These are phyloP conservation scores for Spathaspora passalidarum DNA, from an alignment of 805 yeast species.

Conservation along the genomic window DNA sequence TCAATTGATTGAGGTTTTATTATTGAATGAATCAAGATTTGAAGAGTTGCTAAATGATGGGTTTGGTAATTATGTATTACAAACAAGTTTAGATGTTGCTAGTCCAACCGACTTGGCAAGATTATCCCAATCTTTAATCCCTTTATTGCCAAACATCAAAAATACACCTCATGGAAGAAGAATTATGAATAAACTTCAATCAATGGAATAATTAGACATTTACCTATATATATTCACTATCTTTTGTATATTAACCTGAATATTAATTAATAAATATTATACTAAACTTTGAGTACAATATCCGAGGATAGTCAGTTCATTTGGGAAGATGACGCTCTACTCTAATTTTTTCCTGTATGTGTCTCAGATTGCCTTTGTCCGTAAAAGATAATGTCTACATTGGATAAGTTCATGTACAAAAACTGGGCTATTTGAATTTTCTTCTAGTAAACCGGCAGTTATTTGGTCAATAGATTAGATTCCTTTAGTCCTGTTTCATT, in stretches of 20 bases:
- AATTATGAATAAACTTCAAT: conserved; percentile 64
- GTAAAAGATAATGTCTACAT: too few relatives aligned
- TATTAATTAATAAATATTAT: background rate
- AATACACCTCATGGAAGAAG: conserved; percentile 97
- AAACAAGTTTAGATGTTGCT: conserved; percentile 58
- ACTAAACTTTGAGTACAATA: too few relatives aligned
- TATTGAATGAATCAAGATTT: conserved; percentile 30
- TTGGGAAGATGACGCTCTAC: too few relatives aligned
- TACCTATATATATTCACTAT: background rate
- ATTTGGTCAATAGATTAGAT: too few relatives aligned
- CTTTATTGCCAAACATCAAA: conserved; percentile 73
- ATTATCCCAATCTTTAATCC: conserved; percentile 60
- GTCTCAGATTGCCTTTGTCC: too few relatives aligned
- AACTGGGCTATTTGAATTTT: too few relatives aligned
- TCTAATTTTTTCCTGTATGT: too few relatives aligned
- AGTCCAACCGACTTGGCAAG: conserved; percentile 48
- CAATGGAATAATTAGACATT: background rate
- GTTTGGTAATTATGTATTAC: conserved; percentile 58
- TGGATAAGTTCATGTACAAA: too few relatives aligned
- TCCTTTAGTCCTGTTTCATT: too few relatives aligned
- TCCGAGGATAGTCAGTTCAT: too few relatives aligned
- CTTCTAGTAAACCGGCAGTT: too few relatives aligned
- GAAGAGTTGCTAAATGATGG: conserved; percentile 52
- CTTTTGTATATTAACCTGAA: background rate
- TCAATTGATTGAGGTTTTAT: conserved; percentile 41